Conservation (phyloP, 2,329 filamentous ascomycete species). For the Keithomyces neogunnii region DNA sequence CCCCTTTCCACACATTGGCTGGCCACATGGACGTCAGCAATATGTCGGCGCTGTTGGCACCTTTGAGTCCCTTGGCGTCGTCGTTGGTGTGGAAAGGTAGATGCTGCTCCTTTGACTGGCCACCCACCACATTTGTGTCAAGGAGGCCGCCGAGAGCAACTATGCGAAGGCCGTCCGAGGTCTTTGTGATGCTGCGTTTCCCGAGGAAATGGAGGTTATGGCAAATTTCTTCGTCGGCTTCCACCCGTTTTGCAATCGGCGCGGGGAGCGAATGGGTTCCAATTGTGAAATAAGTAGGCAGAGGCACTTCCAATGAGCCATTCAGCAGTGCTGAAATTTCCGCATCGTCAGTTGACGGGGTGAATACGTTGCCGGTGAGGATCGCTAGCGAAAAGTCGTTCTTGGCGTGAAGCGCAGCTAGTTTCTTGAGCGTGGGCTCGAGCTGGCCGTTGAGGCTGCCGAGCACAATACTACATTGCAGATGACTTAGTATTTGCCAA, state of each 20-base stretch:
- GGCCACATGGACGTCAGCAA: constrained; percentile 86
- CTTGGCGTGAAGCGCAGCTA: constrained; percentile 73
- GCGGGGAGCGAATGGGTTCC: constrained; percentile 65
- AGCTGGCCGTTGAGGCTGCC: constrained; percentile 78
- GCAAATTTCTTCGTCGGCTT: constrained; percentile 67
- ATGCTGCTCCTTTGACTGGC: constrained; percentile 62
- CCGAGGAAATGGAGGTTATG: constrained; percentile 87
- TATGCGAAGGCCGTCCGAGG: constrained; percentile 79
- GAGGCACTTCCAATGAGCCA: constrained; percentile 63
- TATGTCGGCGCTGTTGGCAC: constrained; percentile 75
- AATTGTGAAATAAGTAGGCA: constrained; percentile 87
- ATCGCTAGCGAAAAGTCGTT: constrained; percentile 84
- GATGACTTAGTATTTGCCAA: background rate
- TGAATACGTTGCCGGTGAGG: constrained; percentile 76
- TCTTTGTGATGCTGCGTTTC: constrained; percentile 81
- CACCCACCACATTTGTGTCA: constrained; percentile 50
- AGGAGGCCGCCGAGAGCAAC: constrained; percentile 74
- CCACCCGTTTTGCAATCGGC: constrained; percentile 62
- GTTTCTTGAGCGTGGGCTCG: constrained; percentile 66
- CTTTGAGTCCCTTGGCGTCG: constrained; percentile 67
- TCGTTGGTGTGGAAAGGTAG: constrained; percentile 69
- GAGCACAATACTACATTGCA: constrained; percentile 57
- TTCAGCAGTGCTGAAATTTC: constrained; percentile 56
- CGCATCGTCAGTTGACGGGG: constrained; percentile 48
- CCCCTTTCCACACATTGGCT: constrained; percentile 58